phyloP scores from a whole-genome alignment of 1,139 yeast genomes.

The Blastobotrys malaysiensis region DNA sequence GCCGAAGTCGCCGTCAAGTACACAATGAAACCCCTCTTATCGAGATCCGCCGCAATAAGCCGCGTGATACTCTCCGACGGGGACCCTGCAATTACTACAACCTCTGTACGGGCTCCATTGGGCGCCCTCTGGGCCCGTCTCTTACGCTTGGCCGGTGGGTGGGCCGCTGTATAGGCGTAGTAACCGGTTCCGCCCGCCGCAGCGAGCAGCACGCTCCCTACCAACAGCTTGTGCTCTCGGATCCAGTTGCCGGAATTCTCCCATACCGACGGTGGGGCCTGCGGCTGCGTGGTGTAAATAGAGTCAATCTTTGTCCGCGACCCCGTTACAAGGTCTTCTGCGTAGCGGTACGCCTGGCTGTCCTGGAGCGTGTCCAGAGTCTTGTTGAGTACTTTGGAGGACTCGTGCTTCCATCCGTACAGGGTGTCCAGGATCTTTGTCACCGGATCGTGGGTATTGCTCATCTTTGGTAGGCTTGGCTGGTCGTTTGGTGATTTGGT shows the following conservation, averaged over 20 bases:
- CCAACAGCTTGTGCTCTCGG: slow-evolving; percentile 22
- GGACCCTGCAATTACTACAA: slow-evolving; percentile 67
- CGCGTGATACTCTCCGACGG: slow-evolving; percentile 73
- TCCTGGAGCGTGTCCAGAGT: slow-evolving; percentile 23
- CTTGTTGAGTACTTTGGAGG: slow-evolving; percentile 20
- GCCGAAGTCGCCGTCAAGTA: slow-evolving; percentile 66
- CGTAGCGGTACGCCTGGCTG: slow-evolving; percentile 17
- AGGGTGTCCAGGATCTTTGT: slow-evolving; percentile 23
- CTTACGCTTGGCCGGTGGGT: slow-evolving; percentile 10
- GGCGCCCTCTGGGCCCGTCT: slow-evolving; percentile 52
- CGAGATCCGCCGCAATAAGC: slow-evolving; percentile 65
- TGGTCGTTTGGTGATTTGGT: too few relatives aligned
- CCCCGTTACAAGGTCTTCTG: slow-evolving; percentile 16
- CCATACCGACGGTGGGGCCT: slow-evolving; percentile 24
- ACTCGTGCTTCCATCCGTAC: slow-evolving; percentile 22
- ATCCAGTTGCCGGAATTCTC: slow-evolving; percentile 28
- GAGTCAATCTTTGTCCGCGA: slow-evolving; percentile 6
- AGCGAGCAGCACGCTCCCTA: slow-evolving; percentile 23
- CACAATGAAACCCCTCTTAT: slow-evolving; percentile 73
- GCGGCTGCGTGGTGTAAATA: slow-evolving; percentile 22
- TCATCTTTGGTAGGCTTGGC: neutral
- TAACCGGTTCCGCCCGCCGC: slow-evolving; percentile 23
- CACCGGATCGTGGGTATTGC: slow-evolving; percentile 23
- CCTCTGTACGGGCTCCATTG: slow-evolving; percentile 72
- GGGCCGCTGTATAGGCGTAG: slow-evolving; percentile 15